Base-by-base conservation (phyloP, 345 rosid species). In the Brassica juncea region DNA sequence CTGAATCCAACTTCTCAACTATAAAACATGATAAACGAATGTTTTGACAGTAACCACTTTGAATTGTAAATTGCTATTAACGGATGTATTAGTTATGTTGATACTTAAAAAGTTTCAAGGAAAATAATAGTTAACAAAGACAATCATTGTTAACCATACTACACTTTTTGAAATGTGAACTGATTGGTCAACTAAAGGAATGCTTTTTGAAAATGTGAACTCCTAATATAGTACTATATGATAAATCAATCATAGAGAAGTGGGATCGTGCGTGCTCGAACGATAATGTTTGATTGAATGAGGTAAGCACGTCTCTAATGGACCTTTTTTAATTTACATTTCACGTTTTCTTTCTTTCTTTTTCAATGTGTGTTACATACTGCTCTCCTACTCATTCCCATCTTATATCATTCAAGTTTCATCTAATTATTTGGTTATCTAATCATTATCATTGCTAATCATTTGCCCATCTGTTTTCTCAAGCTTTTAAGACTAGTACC, bases 301-400 rank as follows among this genome's bases (percentile, higher is more conserved):
- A 35, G 81, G 81, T 57, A 78, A 78, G 72, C 81, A 78, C 81
- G 76, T 78, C 76, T 71, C 35, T 61, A 8, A 7, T 39, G 47
- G 25, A 71, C 25, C 55, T n/a, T 54, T 15, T 54, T 15, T 5
- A 15, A 16, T 15, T 15, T 55, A 35, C 64, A 35, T 11, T 11
- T 35, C 6, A 71, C 67, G 67, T 71, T 77, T 55, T 8, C 23
- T 12, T 49, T 70, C 9, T 68, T 30, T 76, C 4, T 2, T 14
- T 68, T 70, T 77, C 54, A 44, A 63, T 39, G 76, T 35, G 58
- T 66, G 67, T 39, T 57, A 60, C 57, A 23, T 72, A 65, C 81
- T 65, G 81, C 81, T 57, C 81, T 23, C 77, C 77, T 30, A 78
- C 76, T 78, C 77, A 54, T 65, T 39, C 19, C 0, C 60, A 65